A percentile compares a stretch with the other conserved stretches of the same genome.
phyloP scores from a whole-genome alignment of 805 yeast species.

The Starmerella vaccinii region DNA sequence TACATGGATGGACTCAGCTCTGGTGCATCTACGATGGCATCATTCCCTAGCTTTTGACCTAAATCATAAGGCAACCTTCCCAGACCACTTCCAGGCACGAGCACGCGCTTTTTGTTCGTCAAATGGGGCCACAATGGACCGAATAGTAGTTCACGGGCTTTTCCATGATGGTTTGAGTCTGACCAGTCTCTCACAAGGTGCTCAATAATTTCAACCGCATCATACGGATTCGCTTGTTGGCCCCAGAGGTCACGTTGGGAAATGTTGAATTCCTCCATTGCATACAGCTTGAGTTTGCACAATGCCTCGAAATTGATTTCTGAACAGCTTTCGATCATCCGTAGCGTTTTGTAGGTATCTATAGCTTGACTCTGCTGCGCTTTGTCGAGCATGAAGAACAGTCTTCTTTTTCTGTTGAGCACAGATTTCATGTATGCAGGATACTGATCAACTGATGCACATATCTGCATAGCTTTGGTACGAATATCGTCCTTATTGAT shows the following conservation, averaged over 20 bases:
- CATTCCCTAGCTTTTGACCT: constrained; percentile 19
- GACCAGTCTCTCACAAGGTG: constrained; percentile 79
- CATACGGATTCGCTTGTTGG: constrained; percentile 28
- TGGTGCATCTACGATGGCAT: constrained; percentile 47
- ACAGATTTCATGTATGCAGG: constrained; percentile 9
- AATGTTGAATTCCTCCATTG: constrained; percentile 34
- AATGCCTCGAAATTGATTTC: constrained; percentile 41
- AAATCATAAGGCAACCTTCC: constrained; percentile 68
- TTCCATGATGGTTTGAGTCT: constrained; percentile 29
- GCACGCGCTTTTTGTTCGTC: constrained; percentile 31
- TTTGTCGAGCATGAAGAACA: constrained; percentile 36
- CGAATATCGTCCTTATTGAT: background rate
- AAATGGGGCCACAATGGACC: constrained; percentile 41
- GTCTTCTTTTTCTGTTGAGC: constrained; percentile 21
- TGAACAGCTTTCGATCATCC: constrained; percentile 40
- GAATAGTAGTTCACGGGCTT: constrained; percentile 46
- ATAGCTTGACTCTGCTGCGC: constrained; percentile 48
- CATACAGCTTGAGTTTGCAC: constrained; percentile 36
- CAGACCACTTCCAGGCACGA: constrained; percentile 83
- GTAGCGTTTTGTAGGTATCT: constrained; percentile 44
- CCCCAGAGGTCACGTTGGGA: constrained; percentile 38
- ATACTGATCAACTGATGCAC: constrained; percentile 25
- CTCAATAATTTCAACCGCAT: constrained; percentile 42
- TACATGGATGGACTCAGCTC: constrained; percentile 74
- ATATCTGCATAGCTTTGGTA: constrained; percentile 6